Evolutionary conservation across 495 filamentous ascomycete species (phyloP).

Genomic region (Platismatia glauca): DNA sequence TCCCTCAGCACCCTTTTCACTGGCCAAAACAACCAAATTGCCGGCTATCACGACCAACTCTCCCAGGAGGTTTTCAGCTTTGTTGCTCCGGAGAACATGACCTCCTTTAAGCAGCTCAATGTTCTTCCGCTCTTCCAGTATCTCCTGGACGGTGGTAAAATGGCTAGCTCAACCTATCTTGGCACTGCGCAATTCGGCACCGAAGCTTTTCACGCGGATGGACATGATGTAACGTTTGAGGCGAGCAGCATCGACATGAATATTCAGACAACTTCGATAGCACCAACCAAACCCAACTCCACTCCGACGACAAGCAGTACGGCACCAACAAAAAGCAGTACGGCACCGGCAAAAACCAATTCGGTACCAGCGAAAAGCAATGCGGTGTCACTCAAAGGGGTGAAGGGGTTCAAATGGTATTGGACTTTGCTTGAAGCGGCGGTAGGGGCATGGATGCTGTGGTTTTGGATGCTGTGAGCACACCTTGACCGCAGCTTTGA

Average conservation of each 20-base stretch:
- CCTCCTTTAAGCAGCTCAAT: neutral
- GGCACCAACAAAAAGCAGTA: neutral
- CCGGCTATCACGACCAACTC: neutral
- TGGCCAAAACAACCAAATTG: neutral
- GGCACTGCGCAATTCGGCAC: neutral
- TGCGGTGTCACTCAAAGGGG: neutral
- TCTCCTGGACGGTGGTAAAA: neutral
- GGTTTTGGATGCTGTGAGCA: neutral
- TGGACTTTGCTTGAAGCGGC: neutral
- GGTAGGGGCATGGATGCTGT: neutral
- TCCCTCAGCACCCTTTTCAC: neutral
- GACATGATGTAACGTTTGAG: neutral
- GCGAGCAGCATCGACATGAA: neutral
- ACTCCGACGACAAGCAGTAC: neutral
- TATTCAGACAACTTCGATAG: neutral
- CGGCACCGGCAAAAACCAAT: no score
- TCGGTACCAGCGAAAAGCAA: neutral
- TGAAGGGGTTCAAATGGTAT: neutral
- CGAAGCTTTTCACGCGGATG: neutral
- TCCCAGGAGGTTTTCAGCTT: conserved; percentile 3
- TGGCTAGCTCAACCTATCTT: neutral
- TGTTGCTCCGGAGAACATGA: neutral
- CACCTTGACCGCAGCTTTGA: neutral
- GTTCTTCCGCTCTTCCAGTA: conserved; percentile 1
- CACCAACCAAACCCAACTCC: neutral